Base-by-base conservation (phyloP, 2,329 filamentous ascomycete species). In the Colletotrichum sp. region DNA sequence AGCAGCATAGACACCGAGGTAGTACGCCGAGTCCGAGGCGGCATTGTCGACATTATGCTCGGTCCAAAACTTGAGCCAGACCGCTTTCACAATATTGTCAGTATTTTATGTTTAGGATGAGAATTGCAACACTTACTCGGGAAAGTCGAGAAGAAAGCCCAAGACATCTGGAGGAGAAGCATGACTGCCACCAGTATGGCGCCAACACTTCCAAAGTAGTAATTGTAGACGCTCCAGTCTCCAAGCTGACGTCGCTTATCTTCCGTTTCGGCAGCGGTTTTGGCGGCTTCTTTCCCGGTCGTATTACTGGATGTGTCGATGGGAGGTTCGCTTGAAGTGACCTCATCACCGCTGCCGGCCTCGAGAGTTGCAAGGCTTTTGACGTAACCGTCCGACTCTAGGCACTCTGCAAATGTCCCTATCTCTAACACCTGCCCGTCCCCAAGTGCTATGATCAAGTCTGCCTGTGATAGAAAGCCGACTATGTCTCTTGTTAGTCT, bases 381-480 rank as follows among this genome's bases (percentile, higher is more conserved):
- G 14, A 85, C 79, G 66, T 85, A 85, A 24, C 83, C 82, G 12
- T 81, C 81, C 8, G 79, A 72, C 1, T 74, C 71, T 58, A 80
- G 81, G n/a, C 85, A 79, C 9, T 81, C 79, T 14, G 82, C 80
- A 59, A 84, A 85, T 12, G 61, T 78, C 10, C 84, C 84, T 73
- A 84, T 82, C 74, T 86, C 82, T 4, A 76, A 69, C 3, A 85
- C 79, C n/a, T 69, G 79, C 16, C 84, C 83, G 13, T 80, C 76
- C 16, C 78, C 73, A 5, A 86, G 81, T 6, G 79, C 80, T 16
- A 85, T 78, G 21, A 86, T 80, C 36, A 83, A 79, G 67, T 86
- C 83, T 26, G 82, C 84, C 52, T 84, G 81, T 7, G 82, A 80
- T 0, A 85, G 71, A 9, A 77, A 75, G 16, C 77, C 75, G 55